Percentiles rank a stretch among this genome's conserved stretches.
Conservation (phyloP, 768 basidiomycete genomes). For the Panaeolus papilionaceus region DNA sequence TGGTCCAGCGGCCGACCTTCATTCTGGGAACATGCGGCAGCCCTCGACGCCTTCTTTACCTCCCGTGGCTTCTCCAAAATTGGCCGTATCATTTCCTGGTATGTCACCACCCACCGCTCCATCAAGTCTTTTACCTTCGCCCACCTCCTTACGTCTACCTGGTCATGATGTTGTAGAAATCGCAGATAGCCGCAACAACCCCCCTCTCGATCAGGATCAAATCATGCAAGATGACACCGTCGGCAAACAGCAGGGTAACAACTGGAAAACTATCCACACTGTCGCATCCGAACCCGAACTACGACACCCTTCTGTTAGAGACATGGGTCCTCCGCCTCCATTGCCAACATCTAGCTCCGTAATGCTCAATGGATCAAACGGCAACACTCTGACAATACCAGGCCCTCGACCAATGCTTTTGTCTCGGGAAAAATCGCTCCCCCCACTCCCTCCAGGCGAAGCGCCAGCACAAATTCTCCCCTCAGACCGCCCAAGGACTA, state of each 20-base stretch:
- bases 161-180: conserved; percentile 58
- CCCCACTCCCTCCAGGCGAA: conserved; percentile 75
- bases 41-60: conserved; percentile 75
- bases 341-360: conserved; percentile 34
- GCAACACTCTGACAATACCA: conserved; percentile 17
- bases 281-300: conserved; percentile 69
- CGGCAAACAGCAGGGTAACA: conserved; percentile 35
- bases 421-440: conserved; percentile 76
- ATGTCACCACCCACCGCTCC: conserved; percentile 79
- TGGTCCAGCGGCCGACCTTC: conserved; percentile 52
- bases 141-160: conserved; percentile 72
- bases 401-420: conserved; percentile 26
- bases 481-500: conserved; percentile 68
- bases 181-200: conserved; percentile 42
- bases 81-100: conserved; percentile 59
- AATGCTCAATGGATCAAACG: conserved; percentile 27
- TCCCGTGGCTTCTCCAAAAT: conserved; percentile 62
- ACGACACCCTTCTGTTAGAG: conserved; percentile 42
- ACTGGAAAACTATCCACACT: conserved; percentile 53
- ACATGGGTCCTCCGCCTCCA: conserved; percentile 35
- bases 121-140: conserved; percentile 77
- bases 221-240: conserved; percentile 37
- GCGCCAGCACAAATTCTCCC: conserved; percentile 43
- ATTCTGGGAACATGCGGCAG: conserved; percentile 53
- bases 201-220: conserved; percentile 52